Conservation (phyloP, 345 rosid species). For the Nasturtium officinale region DNA sequence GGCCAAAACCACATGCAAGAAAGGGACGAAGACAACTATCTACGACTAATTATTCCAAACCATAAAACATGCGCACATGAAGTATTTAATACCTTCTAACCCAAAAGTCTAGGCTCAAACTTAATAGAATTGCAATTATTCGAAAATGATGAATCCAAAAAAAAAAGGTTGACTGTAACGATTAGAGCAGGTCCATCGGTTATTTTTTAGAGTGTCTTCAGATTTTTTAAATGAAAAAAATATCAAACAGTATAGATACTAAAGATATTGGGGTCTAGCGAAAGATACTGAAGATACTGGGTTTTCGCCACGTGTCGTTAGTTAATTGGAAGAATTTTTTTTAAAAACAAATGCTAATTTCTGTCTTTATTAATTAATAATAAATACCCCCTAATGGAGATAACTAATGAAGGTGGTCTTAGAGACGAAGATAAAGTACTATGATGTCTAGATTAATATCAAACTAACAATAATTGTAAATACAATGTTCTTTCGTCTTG, state of each 20-base stretch:
- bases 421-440: constrained; percentile 27
- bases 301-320: too few relatives aligned
- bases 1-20: background rate
- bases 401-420: background rate
- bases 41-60: background rate
- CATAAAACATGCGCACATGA: constrained; percentile 23
- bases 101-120: constrained; percentile 17
- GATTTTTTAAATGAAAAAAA: too few relatives aligned
- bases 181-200: background rate
- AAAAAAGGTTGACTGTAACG: background rate
- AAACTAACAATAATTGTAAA: constrained; percentile 27
- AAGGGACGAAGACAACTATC: constrained; percentile 5
- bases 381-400: too few relatives aligned
- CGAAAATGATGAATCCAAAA: background rate
- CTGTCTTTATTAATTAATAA: too few relatives aligned
- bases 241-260: too few relatives aligned
- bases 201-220: too few relatives aligned
- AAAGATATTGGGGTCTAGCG: too few relatives aligned
- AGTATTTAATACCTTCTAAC: background rate
- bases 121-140: background rate
- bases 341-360: too few relatives aligned
- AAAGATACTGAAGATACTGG: too few relatives aligned
- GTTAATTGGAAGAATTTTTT: too few relatives aligned
- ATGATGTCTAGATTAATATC: constrained; percentile 17
- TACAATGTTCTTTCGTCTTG: constrained; percentile 21